Evolutionary conservation across 73 alveolate species (phyloP).

Genomic region (Durusdinium trenchii): DNA sequence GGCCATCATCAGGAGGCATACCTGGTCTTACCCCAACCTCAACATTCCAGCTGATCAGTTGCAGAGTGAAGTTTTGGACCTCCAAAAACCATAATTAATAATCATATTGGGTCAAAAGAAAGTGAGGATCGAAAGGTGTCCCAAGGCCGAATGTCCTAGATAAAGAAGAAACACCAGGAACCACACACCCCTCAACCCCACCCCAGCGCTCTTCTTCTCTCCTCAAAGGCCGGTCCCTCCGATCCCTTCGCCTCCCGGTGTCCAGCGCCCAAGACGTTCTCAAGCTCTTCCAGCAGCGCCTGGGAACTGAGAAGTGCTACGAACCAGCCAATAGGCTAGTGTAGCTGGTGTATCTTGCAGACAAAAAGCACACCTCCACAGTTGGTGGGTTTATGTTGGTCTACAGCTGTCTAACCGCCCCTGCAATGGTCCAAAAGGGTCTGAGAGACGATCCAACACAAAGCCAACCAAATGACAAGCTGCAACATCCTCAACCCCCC

Average conservation of each 20-base stretch:
- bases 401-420: not conserved
- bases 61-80: not conserved
- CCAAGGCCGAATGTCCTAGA: not conserved
- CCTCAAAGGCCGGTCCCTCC: not conserved
- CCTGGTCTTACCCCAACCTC: too few species aligned
- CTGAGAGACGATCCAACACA: not conserved
- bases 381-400: not conserved
- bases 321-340: not conserved
- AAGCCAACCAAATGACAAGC: not conserved
- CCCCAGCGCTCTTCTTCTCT: not conserved
- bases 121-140: not conserved
- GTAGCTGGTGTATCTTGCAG: not conserved
- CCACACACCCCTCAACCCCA: not conserved
- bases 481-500: not conserved
- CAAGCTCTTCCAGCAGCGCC: slow-evolving; percentile 90
- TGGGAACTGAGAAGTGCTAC: not conserved
- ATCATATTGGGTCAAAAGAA: not conserved
- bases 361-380: not conserved
- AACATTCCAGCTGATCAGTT: too few species aligned
- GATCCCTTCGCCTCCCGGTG: slow-evolving; percentile 28
- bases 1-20: too few species aligned
- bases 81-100: not conserved
- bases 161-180: not conserved
- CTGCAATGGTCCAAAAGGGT: not conserved
- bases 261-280: slow-evolving; percentile 43